Evolutionary conservation across 164 flowering plant genomes (phyloP), one percentile per base, ranked within the genome.

Genomic region (Tetracentron sinense): DNA sequence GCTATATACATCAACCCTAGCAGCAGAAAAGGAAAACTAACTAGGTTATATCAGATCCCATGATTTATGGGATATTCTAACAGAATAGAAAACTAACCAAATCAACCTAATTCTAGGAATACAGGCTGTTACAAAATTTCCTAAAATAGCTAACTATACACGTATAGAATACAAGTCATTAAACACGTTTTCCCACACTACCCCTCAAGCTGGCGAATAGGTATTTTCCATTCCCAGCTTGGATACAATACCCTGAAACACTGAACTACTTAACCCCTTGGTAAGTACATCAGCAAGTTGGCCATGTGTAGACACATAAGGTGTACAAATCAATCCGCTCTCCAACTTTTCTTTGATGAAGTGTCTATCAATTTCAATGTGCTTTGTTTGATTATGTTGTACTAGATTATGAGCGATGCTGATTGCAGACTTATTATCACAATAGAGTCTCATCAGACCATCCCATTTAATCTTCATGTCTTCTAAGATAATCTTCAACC

Each of bases 261-360:
- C 20, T 14, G 22, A 1, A 27, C 33, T 60, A 27, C 20, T 60
- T 10, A 60, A 15, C 6, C 54, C 63, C 26, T 60, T 60, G 7
- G 63, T 46, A 27, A 60, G 52, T 2, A 60, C 20, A 60, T 60
- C 63, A 7, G 21, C 52, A 46, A 60, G n/a, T 27, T 47, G 63
- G 17, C 63, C 38, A 10, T 47, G 6, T 21, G 54, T 47, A 30
- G 59, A 56, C 20, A 56, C 22, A 30, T 56, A 30, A 6, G 42
- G 42, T 29, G 59, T 56, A 29, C 35, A 60, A 46, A 60, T 46
- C 38, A 60, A 60, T 46, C 52, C 63, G 25, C 51, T 27, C 7
- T 60, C 63, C 31, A 28, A 46, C 22, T 38, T 38, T 10, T 38
- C 44, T 16, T 38, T 38, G 44, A 38, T 38, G 44, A 38, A 38